Base-by-base conservation (phyloP, 345 rosid genomes). In the Noccaea caerulescens region DNA sequence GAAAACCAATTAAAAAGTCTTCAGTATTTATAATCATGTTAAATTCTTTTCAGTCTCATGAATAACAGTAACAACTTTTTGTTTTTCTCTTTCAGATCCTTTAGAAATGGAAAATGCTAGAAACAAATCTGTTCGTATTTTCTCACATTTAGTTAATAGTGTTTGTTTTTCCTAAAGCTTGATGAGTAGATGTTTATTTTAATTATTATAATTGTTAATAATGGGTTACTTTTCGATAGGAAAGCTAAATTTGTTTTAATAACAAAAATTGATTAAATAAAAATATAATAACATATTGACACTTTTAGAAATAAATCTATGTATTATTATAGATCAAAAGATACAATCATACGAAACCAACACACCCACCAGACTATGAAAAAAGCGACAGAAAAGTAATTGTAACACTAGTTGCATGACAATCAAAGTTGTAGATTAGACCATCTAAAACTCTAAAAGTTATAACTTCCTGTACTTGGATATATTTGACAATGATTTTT, bases 331-430 rank as follows among this genome's bases (percentile, higher is more conserved):
- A 32, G 20, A 30, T 30, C 1, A 54, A 55, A 58, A 46, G 58
- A 20, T 68, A 45, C 39, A 37, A 13, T 46, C 66, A 58, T 27
- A n/a, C 25, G 38, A 37, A 49, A 25, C 66, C 49, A 59, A 59
- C 33, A 32, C 16, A 38, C 10, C 5, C 18, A 16, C 18, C 18
- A 7, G 46, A 20, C 13, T 36, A 44, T 32, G 14, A 13, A 46
- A 41, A 41, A 68, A 20, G 36, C 56, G 46, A 33, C 63, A 68
- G 3, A 68, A 57, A 57, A 16, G 38, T 57, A 68, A 47, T 0
- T 69, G 49, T 36, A 58, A 27, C 50, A 69, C 58, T 37, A 38
- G 10, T 57, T 20, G 50, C 23, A 14, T 69, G 73, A 47, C 58
- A 47, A 69, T 49, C 45, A 46, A 54, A 16, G 20, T 30, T 54